These are phyloP conservation scores for Hortiboletus flavorubellus DNA, from an alignment of 768 basidiomycete species.

Conservation along the genomic window DNA sequence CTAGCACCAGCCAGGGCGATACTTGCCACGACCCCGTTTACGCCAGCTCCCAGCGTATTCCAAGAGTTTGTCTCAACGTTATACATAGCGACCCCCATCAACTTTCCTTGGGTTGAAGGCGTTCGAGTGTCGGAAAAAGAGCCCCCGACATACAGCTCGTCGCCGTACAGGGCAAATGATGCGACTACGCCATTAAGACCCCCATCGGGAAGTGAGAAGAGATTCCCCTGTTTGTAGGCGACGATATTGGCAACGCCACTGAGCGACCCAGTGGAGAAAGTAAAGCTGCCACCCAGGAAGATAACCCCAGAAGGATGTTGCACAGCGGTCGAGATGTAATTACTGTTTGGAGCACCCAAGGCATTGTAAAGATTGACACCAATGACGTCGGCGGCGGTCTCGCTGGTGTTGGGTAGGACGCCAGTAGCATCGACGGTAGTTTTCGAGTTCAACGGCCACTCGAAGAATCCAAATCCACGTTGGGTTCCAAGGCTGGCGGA, in stretches of 20 bases:
- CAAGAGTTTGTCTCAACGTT: conserved; percentile 63
- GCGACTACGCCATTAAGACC: conserved; percentile 82
- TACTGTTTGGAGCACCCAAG: conserved; percentile 45
- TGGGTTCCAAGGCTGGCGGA: conserved; percentile 35
- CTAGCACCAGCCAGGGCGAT: conserved; percentile 49
- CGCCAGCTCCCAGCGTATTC: conserved; percentile 66
- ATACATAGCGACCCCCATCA: conserved; percentile 68
- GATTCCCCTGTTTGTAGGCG: conserved; percentile 56
- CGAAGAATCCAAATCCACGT: conserved; percentile 80
- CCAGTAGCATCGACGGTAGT: conserved; percentile 55
- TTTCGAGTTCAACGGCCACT: conserved; percentile 65
- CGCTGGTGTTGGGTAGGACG: conserved; percentile 60
- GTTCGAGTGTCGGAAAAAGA: conserved; percentile 69
- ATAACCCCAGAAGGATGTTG: conserved; percentile 64
- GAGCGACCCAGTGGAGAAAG: conserved; percentile 51
- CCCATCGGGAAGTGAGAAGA: conserved; percentile 50
- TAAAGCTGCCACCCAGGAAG: conserved; percentile 79
- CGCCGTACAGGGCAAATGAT: conserved; percentile 58
- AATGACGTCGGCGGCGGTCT: conserved; percentile 63
- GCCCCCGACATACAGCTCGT: conserved; percentile 83
- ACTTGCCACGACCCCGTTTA: conserved; percentile 70
- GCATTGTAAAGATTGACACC: conserved; percentile 61
- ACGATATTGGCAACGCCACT: conserved; percentile 68
- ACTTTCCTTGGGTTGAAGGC: conserved; percentile 47
- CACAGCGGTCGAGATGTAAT: conserved; percentile 50